Evolutionary conservation across 2,329 filamentous ascomycete genomes (phyloP), one percentile per base, ranked within the genome.

Genomic region (Microsporum canis): DNA sequence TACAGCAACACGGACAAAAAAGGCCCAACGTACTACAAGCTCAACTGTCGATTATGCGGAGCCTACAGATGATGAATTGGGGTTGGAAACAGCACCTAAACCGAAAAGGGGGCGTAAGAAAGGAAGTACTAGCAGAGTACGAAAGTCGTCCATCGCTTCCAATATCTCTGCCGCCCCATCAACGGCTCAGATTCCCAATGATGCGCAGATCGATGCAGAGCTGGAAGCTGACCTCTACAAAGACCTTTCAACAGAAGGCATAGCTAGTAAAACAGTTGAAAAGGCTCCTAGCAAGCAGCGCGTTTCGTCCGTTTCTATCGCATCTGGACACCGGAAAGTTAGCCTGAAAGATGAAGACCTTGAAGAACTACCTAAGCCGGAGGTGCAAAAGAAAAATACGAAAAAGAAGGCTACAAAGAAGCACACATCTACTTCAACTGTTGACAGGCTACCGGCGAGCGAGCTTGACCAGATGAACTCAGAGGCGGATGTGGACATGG

Each of bases 121-220:
- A 63, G 67, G 70, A 29, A 63, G 66, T 58, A 66, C 69, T 27
- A 77, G 80, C 1, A 77, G 73, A 7, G 66, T 76, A 14, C 77
- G 80, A 36, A 84, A 83, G 65, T 71, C 70, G 1, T 47, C 57
- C 7, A 59, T 10, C 10, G 85, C 83, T 1, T 78, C 79, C 2
- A 67, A 72, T 14, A 73, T 77, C 38, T 81, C 82, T 1, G 79
- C 78, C 38, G 73, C 76, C 0, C 74, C 76, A 1, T 68, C 75
- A 5, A 75, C 76, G n/a, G 73, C 73, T 14, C 72, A 72, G 3
- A 72, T 82, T 8, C 80, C 81, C 0, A 78, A 83, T 60, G 84
- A 88, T 63, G 82, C 84, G 1, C 85, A 88, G 64, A 80, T 88
- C 41, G 84, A 89, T 58, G 80, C 81, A 27, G 83, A 83, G 57